A percentile compares a stretch with the other conserved stretches of the same genome.
These are phyloP conservation scores for Goffeauzyma gilvescens DNA, from an alignment of 768 basidiomycete genomes.

Conservation along the genomic window DNA sequence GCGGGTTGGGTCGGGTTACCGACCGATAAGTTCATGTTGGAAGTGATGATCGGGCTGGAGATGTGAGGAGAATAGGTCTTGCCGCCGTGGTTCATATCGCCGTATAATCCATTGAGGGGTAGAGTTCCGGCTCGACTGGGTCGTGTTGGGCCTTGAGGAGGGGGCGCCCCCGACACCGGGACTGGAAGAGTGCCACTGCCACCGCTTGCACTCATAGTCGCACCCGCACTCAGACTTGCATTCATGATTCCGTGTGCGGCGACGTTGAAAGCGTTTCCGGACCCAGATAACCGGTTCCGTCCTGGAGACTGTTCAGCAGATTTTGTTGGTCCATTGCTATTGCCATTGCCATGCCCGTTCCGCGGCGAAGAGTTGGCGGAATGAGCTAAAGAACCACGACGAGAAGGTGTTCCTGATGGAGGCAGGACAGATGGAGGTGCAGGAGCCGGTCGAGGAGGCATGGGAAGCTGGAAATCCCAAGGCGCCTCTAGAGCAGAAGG, in stretches of 20 bases:
- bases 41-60: not conserved
- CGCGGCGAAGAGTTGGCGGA: not conserved
- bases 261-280: conserved; percentile 2
- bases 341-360: not conserved
- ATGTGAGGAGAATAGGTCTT: not conserved
- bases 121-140: conserved; percentile 28
- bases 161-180: conserved; percentile 16
- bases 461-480: conserved; percentile 2
- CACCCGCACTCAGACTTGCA: conserved; percentile 16
- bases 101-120: conserved; percentile 12
- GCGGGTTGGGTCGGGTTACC: not conserved
- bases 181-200: conserved; percentile 1
- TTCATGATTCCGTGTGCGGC: not conserved
- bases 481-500: conserved; percentile 21
- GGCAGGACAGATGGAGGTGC: conserved; percentile 14
- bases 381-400: not conserved
- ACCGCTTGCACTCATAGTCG: not conserved
- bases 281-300: not conserved
- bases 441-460: conserved; percentile 18
- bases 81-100: not conserved
- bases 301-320: not conserved
- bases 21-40: not conserved
- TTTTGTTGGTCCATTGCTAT: not conserved
- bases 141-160: too few species aligned
- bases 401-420: not conserved